Base-by-base conservation (phyloP, 805 yeast genomes). In the Ogataea parapolymorpha region DNA sequence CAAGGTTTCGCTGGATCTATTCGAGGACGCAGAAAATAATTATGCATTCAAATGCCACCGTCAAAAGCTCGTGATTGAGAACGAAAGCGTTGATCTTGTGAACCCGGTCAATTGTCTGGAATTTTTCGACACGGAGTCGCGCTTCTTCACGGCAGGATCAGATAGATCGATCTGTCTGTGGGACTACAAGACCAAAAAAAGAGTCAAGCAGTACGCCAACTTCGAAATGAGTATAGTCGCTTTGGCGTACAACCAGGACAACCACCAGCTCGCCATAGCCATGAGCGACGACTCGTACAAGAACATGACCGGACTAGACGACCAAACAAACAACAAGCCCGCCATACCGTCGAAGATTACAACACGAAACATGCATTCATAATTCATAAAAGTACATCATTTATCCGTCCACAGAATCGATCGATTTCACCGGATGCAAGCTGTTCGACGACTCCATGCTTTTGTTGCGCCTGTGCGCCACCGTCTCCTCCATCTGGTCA, bases 31-130 rank as follows among this genome's bases (percentile, higher is more conserved):
- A n/a, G 46, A 46, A 26, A 36, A 42, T 15, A 74, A 78, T 41
- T 89, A 81, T 59, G 91, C 95, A 0, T 88, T 88, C 68, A 79
- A 87, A 54, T 82, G 95, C 46, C 96, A 88, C 59, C 63, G 95
- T 24, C 59, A 48, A 18, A 42, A 45, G n/a, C 35, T 51, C 5
- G 39, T 41, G 10, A 58, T 54, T 27, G 45, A 47, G 22, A 24
- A 39, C 17, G 49, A 47, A 26, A 35, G 37, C 16, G 42, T 51
- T 12, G 55, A 52, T 12, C 40, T 58, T 15, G 53, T 55, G 14
- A 52, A 56, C 11, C 58, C 65, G 3, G 46, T 59, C 35, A 50
- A 55, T 32, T 50, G 50, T 20, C 15, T 56, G 6, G 39, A 46
- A 20, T 48, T 53, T 37, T 33, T 33, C 14, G 46, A 51, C 27